Percentiles rank a stretch among this genome's conserved stretches.
These are phyloP conservation scores for Apiosordaria backusii DNA, from an alignment of 495 filamentous ascomycete species.

Conservation along the genomic window DNA sequence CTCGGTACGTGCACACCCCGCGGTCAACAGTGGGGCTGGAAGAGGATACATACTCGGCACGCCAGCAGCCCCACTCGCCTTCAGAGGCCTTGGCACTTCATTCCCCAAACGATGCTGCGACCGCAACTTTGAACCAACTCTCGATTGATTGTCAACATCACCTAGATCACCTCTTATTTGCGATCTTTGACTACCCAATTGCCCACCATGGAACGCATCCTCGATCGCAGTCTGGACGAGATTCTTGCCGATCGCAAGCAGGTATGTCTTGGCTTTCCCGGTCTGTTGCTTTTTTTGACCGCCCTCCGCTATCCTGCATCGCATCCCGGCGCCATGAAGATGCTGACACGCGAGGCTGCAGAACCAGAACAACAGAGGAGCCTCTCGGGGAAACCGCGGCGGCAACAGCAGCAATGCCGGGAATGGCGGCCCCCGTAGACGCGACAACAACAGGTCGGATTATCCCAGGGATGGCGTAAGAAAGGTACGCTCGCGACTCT, in stretches of 20 bases:
- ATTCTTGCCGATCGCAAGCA: constrained; percentile 78
- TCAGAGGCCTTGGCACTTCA: not conserved
- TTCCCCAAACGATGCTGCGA: not conserved
- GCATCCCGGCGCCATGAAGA: not conserved
- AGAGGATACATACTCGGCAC: not conserved
- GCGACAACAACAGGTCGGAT: constrained; percentile 47
- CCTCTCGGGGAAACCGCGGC: constrained; percentile 19
- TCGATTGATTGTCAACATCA: not conserved
- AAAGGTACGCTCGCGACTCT: constrained; percentile 57
- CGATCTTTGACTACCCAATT: not conserved
- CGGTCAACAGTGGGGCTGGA: not conserved
- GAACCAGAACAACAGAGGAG: constrained; percentile 25
- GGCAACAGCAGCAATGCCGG: constrained; percentile 29
- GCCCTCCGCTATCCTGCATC: not conserved
- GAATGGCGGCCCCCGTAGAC: constrained; percentile 50
- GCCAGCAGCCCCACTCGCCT: not conserved
- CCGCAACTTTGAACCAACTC: not conserved
- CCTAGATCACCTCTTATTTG: not conserved
- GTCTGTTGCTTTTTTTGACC: not conserved
- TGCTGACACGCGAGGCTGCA: constrained; percentile 18
- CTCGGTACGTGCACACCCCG: not conserved
- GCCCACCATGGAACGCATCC: constrained; percentile 20
- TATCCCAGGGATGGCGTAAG: constrained; percentile 74
- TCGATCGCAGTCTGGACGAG: constrained; percentile 83
- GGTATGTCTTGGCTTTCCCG: constrained; percentile 23